Evolutionary conservation across 345 rosid species (phyloP).

Genomic region (Eucalyptus sp.): DNA sequence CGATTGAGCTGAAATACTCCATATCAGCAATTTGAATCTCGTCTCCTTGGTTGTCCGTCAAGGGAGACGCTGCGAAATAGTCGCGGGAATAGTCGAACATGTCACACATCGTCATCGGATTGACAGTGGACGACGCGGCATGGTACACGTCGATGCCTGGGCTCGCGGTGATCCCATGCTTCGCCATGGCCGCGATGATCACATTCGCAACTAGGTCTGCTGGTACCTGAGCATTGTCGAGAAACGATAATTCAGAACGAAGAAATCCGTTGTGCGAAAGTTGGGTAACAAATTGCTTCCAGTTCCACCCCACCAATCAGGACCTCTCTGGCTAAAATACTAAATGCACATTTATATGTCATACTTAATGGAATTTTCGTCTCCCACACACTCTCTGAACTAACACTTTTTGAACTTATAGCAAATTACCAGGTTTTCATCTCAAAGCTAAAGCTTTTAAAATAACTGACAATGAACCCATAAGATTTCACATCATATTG

Average conservation of each 20-base stretch:
- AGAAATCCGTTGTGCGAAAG: background rate
- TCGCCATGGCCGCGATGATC: conserved; percentile 13
- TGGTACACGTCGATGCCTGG: conserved; percentile 4
- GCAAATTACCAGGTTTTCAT: no score
- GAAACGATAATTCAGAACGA: background rate
- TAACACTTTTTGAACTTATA: background rate
- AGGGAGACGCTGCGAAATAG: conserved; percentile 4
- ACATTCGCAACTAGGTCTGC: conserved; percentile 14
- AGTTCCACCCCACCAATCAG: background rate
- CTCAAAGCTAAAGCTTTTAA: background rate
- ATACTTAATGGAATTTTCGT: background rate
- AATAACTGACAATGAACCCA: rapidly evolving
- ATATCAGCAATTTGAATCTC: background rate
- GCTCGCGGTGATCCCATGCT: conserved; percentile 1
- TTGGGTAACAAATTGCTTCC: background rate
- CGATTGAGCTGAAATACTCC: conserved; percentile 1
- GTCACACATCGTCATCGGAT: background rate
- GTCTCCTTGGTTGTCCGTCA: background rate
- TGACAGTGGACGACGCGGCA: conserved; percentile 1
- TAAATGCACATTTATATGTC: background rate
- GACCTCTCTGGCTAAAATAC: background rate
- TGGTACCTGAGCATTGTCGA: conserved; percentile 6
- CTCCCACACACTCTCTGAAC: background rate
- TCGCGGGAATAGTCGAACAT: background rate
- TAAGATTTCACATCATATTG: no score